These are phyloP conservation scores for Diversispora epigaea DNA, from an alignment of 192 early-diverging fungal genomes.

Conservation along the genomic window DNA sequence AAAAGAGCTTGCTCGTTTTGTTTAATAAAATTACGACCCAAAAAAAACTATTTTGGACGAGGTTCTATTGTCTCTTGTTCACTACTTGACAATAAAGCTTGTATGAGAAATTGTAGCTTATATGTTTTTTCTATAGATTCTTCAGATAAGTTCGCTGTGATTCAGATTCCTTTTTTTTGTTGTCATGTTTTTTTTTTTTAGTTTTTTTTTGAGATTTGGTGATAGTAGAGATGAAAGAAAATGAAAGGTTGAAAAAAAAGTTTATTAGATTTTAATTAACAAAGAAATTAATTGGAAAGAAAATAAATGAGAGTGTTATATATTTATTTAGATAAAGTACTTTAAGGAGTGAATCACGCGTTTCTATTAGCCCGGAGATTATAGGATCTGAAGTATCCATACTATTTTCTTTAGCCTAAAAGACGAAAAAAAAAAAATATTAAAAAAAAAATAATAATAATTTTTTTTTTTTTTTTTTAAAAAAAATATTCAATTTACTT, in stretches of 20 bases:
- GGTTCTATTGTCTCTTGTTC: background rate
- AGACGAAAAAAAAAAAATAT: background rate
- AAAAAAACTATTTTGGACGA: too few species aligned
- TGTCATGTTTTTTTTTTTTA: background rate
- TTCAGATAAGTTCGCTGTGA: constrained; percentile 1
- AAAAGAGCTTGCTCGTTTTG: too few species aligned
- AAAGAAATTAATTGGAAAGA: background rate
- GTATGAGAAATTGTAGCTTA: constrained; percentile 23
- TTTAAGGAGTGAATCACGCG: background rate
- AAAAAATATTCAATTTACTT: background rate
- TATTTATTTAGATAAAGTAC: background rate
- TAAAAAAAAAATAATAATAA: background rate
- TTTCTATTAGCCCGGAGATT: background rate
- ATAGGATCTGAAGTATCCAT: too few species aligned
- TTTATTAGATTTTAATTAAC: too few species aligned
- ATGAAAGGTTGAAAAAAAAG: background rate
- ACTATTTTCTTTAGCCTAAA: background rate
- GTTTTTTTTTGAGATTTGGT: too few species aligned
- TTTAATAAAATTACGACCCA: too few species aligned
- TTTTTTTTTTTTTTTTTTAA: background rate
- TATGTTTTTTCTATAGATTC: constrained; percentile 4
- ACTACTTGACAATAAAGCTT: constrained; percentile 14
- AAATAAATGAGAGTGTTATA: background rate
- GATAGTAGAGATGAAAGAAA: background rate
- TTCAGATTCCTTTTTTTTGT: constrained; percentile 2